Base-by-base conservation (phyloP, 2,329 filamentous ascomycete genomes). In the Corniculantispora saksenae region DNA sequence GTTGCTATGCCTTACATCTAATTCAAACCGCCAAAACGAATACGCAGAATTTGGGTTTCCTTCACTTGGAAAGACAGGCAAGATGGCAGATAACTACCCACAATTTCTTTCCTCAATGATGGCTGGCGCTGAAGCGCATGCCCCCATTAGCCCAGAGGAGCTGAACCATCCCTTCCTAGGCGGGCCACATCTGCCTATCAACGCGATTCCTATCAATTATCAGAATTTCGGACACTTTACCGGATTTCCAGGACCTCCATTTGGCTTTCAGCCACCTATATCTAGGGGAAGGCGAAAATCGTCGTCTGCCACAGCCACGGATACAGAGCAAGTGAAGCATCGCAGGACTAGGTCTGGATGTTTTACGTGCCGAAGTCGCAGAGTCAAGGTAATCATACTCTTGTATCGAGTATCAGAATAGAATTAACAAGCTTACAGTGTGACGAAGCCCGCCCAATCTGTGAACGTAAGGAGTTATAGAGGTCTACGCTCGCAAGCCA, bases 281-380 rank as follows among this genome's bases (percentile, higher is more conserved):
- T 79, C 82, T 58, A 81, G 84, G 70, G 79, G 76, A 67, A 80
- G 84, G 59, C 81, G 84, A 64, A 86, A 86, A 69, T 84, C 84
- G 21, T 12, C 63, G 32, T 70, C 68, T 10, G 67, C 70, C 35
- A 72, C 69, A 1, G 72, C 79, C 12, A 74, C 80, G 2, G 83
- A 81, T 3, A 68, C 81, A 56, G 91, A 96, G 67, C 89, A 91
- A 73, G 91, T 96, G 70, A 98, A 98, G 78, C 94, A 98, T 76
- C 90, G 94, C 67, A 88, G 95, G 70, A 98, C 95, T 51, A 86
- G 95, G 71, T 97, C 93, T 68, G 95, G 95, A 32, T 99, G 95
- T 79, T 97, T 84, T 69, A 98, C 94, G 55, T 99, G 95, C 78
- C 87, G 95, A 66, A 90, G 89, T 72, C 87, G 95, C 70, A 87